Evolutionary conservation across 139 green algal species (phyloP).

Genomic region (Klebsormidium nitens): DNA sequence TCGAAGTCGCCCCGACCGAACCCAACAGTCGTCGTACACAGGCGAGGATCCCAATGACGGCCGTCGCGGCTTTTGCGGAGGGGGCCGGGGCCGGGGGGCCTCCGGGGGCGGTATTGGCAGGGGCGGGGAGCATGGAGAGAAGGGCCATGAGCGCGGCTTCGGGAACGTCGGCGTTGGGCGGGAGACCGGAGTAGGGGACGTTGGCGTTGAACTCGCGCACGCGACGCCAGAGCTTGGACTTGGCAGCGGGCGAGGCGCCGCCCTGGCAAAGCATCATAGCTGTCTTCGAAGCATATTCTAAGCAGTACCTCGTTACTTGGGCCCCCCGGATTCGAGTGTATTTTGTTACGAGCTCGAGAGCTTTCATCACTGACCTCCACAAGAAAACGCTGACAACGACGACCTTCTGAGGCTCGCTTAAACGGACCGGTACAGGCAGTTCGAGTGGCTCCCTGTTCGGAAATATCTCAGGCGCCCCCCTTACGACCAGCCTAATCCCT

Average conservation of each 20-base stretch:
- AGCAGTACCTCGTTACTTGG: too few species aligned
- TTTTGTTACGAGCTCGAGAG: too few species aligned
- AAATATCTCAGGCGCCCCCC: too few species aligned
- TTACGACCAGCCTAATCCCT: too few species aligned
- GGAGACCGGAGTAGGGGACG: constrained; percentile 21
- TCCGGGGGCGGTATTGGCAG: neutral
- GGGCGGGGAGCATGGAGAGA: constrained; percentile 36
- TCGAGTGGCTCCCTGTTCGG: too few species aligned
- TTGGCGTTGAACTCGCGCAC: constrained; percentile 38
- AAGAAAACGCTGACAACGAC: too few species aligned
- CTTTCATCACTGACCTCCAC: too few species aligned
- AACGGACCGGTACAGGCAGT: too few species aligned
- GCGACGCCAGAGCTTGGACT: constrained; percentile 29
- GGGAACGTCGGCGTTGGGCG: constrained; percentile 20
- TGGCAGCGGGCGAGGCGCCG: constrained; percentile 1
- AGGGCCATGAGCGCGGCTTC: constrained; percentile 30
- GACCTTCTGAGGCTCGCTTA: too few species aligned
- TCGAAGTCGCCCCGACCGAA: neutral
- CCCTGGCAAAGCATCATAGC: too few species aligned
- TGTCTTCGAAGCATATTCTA: too few species aligned
- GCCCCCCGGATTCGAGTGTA: too few species aligned
- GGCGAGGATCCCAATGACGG: constrained; percentile 26
- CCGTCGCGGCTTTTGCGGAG: constrained; percentile 3
- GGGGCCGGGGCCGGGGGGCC: constrained; percentile 18
- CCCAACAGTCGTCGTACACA: constrained; percentile 27